Conservation (phyloP, 1,284 basidiomycete species). For the Leccinum fallax region DNA sequence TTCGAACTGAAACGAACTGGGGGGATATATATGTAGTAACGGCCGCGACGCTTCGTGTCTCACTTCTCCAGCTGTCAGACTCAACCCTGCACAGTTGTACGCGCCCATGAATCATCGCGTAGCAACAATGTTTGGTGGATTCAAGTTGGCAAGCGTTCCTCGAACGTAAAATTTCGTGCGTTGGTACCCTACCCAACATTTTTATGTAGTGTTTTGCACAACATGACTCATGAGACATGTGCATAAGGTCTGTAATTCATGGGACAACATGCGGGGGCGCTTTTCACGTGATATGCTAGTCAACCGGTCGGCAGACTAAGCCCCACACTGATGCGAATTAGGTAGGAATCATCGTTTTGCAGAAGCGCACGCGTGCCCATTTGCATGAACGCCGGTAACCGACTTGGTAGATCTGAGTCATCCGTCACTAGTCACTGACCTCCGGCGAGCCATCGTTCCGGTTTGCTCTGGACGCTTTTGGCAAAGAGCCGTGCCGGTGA, state of each 20-base stretch:
- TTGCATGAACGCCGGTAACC: neutral
- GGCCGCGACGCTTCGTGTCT: neutral
- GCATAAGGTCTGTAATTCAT: neutral
- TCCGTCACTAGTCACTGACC: neutral
- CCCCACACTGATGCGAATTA: neutral
- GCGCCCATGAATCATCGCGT: slow-evolving; percentile 6
- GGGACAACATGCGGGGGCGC: slow-evolving; percentile 46
- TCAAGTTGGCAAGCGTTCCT: slow-evolving; percentile 1
- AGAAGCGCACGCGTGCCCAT: neutral
- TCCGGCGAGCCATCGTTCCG: neutral
- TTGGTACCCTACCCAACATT: neutral
- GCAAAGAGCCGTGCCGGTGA: neutral
- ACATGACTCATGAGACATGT: neutral
- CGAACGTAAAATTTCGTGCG: slow-evolving; percentile 24
- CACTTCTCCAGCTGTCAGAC: neutral
- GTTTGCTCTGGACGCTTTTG: neutral
- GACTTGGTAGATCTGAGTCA: neutral
- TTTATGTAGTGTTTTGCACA: neutral
- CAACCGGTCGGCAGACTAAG: slow-evolving; percentile 23
- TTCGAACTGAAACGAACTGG: neutral
- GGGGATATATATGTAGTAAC: neutral
- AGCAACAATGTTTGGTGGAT: slow-evolving; percentile 9
- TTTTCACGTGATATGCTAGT: slow-evolving; percentile 64
- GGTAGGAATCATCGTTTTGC: neutral
- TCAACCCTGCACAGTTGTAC: neutral